phyloP scores from a whole-genome alignment of 306 rosid genomes.

The Medicago arabica region DNA sequence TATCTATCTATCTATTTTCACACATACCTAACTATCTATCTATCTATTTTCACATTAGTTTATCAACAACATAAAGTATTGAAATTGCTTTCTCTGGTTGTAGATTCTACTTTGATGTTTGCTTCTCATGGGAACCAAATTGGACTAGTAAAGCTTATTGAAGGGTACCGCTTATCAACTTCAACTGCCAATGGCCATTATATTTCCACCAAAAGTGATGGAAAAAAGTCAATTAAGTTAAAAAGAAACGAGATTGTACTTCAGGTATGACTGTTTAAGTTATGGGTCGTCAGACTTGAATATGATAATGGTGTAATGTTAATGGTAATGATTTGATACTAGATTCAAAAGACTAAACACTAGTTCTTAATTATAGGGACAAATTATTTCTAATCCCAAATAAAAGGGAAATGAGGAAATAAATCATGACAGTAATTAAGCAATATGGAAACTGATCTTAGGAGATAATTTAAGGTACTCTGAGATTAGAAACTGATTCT shows the following conservation, averaged over 20 bases:
- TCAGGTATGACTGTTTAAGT: constrained; percentile 61
- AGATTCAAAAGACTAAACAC: neutral
- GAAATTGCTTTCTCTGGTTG: constrained; percentile 49
- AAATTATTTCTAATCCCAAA: neutral
- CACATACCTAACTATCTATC: too few relatives aligned
- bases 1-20: neutral
- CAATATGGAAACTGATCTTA: constrained; percentile 4
- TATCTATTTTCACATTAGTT: constrained; percentile 29
- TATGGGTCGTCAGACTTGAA: neutral
- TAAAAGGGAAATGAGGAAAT: neutral
- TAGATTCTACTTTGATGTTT: constrained; percentile 90
- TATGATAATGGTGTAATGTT: neutral
- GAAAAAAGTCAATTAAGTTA: constrained; percentile 85
- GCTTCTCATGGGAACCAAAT: constrained; percentile 92
- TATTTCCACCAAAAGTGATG: constrained; percentile 76
- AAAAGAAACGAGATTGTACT: constrained; percentile 83
- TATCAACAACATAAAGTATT: constrained; percentile 42
- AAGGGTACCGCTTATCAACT: constrained; percentile 78
- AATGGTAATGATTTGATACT: constrained; percentile 1
- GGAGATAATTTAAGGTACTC: neutral
- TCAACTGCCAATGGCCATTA: constrained; percentile 71
- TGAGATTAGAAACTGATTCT: neutral
- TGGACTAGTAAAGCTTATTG: constrained; percentile 86
- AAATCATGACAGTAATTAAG: neutral
- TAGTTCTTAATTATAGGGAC: neutral